These are phyloP conservation scores for Cercophora scortea DNA, from an alignment of 495 filamentous ascomycete species.

Conservation along the genomic window DNA sequence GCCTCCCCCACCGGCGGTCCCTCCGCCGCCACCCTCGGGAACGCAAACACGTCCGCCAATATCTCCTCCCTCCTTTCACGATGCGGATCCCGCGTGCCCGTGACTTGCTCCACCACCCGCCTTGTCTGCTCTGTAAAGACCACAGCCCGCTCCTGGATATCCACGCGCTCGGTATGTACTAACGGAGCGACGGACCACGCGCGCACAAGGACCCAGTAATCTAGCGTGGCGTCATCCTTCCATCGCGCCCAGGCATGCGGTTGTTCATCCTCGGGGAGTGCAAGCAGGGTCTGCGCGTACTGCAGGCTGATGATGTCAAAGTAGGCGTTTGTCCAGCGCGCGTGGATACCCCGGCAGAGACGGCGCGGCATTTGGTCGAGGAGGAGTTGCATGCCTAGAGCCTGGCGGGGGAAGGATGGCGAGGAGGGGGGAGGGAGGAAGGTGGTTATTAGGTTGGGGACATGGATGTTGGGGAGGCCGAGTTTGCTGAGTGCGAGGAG, in stretches of 20 bases:
- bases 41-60: conserved; percentile 5
- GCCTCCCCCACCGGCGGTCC: conserved; percentile 6
- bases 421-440: conserved; percentile 11
- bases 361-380: conserved; percentile 15
- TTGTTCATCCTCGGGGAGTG: conserved; percentile 5
- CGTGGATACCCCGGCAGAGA: conserved; percentile 11
- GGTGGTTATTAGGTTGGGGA: not conserved
- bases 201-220: conserved; percentile 12
- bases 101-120: conserved; percentile 1
- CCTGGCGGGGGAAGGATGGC: conserved; percentile 8
- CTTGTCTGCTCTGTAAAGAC: conserved; percentile 8
- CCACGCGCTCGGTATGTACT: conserved; percentile 7
- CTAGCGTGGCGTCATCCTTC: conserved; percentile 4
- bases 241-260: conserved; percentile 11
- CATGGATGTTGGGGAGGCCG: conserved; percentile 7
- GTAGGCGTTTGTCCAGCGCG: conserved; percentile 13
- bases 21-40: not conserved
- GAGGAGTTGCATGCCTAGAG: conserved; percentile 14
- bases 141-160: conserved; percentile 3
- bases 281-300: conserved; percentile 1
- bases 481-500: conserved; percentile 9
- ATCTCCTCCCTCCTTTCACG: not conserved
- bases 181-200: conserved; percentile 9
- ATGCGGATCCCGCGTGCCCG: conserved; percentile 7
- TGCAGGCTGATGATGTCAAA: conserved; percentile 12